Evolutionary conservation across 1,139 yeast species (phyloP), one percentile per base, ranked within the genome.

Genomic region (Magnusiomyces starmeri): DNA sequence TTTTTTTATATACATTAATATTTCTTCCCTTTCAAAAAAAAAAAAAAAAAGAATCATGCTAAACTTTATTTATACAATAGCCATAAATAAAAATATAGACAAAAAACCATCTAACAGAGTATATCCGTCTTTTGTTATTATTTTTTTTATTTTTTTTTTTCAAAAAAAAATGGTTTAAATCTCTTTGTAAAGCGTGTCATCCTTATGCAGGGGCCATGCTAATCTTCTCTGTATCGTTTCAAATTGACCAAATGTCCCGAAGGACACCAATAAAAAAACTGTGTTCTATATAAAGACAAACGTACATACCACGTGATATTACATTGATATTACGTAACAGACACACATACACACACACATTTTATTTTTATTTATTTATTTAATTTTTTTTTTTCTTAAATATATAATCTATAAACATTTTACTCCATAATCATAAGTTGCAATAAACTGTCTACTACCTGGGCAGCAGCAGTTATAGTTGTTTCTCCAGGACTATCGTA

Each of bases 151-250:
- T 8, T n/a, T 27, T 18, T 32, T 16, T 32, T 51, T 48, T 25
- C 24, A 32, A 63, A 70, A 78, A 85, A 84, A 84, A 84, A 83
- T 81, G 76, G 75, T 76, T 73, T 78, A 82, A 84, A 85, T 85
- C 94, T 85, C 94, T 85, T 85, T 85, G 75, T 89, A 84, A 79
- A 83, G 94, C 92, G 92, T 85, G 94, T 85, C 94, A 85, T 85
- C 95, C 89, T 85, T 85, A 85, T 85, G 94, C 95, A 85, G 89
- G 94, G 94, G 89, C 94, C 89, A 85, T 85, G 95, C 95, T 85
- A 83, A 85, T 85, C 94, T 85, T 85, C 95, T 85, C 95, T 85
- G 95, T 85, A 85, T 85, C 84, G 90, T 85, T 85, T 77, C 82
- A 74, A 76, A 73, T 77, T 77, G 81, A 77, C 81, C 76, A 75